Conservation (phyloP, 805 yeast genomes). For the Suhomyces tanzawaensis region DNA sequence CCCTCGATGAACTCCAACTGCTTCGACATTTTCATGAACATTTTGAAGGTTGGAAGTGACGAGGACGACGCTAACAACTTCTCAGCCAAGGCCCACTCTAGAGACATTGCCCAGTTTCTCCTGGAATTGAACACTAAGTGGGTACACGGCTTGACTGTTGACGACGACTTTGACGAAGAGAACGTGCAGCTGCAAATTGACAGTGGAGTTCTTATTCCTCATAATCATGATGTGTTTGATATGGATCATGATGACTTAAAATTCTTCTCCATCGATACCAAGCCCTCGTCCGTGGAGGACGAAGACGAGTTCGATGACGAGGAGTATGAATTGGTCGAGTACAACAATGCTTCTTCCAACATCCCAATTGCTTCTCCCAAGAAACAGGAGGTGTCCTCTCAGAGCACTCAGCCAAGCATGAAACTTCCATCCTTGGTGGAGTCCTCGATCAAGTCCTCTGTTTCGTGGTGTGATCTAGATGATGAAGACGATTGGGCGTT, state of each 20-base stretch:
- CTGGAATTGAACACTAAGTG: conserved; percentile 26
- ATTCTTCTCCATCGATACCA: conserved; percentile 2
- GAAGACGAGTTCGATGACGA: conserved; percentile 7
- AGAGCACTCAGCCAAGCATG: conserved; percentile 8
- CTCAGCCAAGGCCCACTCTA: conserved; percentile 10
- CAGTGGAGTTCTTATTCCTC: conserved; percentile 6
- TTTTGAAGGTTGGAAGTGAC: conserved; percentile 36
- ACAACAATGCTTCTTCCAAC: conserved; percentile 5
- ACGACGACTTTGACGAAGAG: conserved; percentile 39
- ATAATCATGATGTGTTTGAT: conserved; percentile 33
- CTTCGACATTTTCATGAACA: conserved; percentile 39
- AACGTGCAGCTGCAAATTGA: conserved; percentile 8
- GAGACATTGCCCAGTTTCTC: conserved; percentile 38
- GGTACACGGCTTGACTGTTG: conserved; percentile 44
- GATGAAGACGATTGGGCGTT: conserved; percentile 23
- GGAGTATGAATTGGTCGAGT: conserved; percentile 6
- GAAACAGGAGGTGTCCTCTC: background rate
- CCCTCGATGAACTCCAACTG: conserved; percentile 44
- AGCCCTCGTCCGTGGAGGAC: conserved; percentile 7
- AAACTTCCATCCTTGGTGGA: conserved; percentile 32
- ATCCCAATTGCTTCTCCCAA: conserved; percentile 7
- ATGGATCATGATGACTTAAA: conserved; percentile 31
- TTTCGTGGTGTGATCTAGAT: conserved; percentile 35
- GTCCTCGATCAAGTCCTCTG: conserved; percentile 27
- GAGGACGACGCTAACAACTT: conserved; percentile 25